Percentiles rank a stretch among this genome's conserved stretches.
Conservation (phyloP, 2,329 filamentous ascomycete genomes). For the Akanthomyces lecanii region DNA sequence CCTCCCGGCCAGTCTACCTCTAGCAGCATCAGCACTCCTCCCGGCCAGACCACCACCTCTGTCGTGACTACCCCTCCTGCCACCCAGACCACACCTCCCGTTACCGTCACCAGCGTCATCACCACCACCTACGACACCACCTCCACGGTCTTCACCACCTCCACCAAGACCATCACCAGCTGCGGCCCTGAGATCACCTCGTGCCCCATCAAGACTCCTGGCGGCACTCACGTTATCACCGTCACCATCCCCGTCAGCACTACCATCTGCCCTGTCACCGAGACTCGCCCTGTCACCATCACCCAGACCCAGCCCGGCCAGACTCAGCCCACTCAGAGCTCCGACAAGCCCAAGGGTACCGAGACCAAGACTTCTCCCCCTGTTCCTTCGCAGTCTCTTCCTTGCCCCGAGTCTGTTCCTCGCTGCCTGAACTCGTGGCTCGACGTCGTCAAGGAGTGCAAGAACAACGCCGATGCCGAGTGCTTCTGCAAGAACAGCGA, state of each 20-base stretch:
- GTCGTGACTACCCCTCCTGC: not conserved
- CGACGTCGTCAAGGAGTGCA: slow-evolving; percentile 62
- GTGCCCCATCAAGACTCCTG: slow-evolving; percentile 44
- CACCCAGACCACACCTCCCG: slow-evolving; percentile 17
- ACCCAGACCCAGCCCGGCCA: slow-evolving; percentile 15
- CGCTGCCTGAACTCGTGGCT: slow-evolving; percentile 92
- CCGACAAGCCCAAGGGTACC: slow-evolving; percentile 27
- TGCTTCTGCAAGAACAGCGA: slow-evolving; percentile 83
- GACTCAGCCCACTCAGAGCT: slow-evolving; percentile 5
- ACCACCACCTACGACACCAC: slow-evolving; percentile 40
- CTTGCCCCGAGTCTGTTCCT: slow-evolving; percentile 70
- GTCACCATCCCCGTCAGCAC: slow-evolving; percentile 55
- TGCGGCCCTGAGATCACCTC: slow-evolving; percentile 43
- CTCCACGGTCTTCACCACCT: slow-evolving; percentile 49
- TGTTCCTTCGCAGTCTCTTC: slow-evolving; percentile 32
- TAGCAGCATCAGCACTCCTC: slow-evolving; percentile 13
- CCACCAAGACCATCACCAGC: slow-evolving; percentile 46
- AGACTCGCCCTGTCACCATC: slow-evolving; percentile 27
- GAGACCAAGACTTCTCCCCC: slow-evolving; percentile 27
- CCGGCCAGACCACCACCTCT: slow-evolving; percentile 8
- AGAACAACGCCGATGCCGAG: slow-evolving; percentile 72
- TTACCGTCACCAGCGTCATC: slow-evolving; percentile 20
- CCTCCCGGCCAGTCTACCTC: not conserved
- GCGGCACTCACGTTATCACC: slow-evolving; percentile 45
- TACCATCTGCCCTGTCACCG: slow-evolving; percentile 59